Evolutionary conservation across 352 stramenopile genomes (phyloP).

Genomic region (Phytopythium ostracodes): DNA sequence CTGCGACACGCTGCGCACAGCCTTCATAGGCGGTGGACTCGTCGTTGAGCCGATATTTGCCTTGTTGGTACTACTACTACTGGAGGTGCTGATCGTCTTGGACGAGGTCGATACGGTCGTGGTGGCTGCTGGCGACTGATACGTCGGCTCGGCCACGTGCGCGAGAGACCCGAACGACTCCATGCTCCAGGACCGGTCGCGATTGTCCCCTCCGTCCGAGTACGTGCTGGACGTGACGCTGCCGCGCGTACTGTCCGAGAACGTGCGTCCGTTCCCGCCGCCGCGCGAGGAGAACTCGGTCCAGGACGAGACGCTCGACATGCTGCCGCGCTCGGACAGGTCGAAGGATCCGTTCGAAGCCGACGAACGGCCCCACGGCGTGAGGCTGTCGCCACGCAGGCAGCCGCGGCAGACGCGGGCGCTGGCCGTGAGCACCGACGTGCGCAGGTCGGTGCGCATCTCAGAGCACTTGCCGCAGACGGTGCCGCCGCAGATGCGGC

Average conservation of each 20-base stretch:
- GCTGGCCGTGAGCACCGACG: constrained; percentile 27
- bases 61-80: not conserved
- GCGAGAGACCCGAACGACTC: constrained; percentile 5
- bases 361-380: constrained; percentile 8
- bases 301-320: constrained; percentile 25
- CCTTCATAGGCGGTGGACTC: constrained; percentile 4
- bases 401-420: constrained; percentile 71
- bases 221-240: constrained; percentile 33
- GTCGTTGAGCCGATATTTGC: not conserved
- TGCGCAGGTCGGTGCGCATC: constrained; percentile 40
- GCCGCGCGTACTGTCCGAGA: constrained; percentile 7
- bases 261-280: constrained; percentile 5
- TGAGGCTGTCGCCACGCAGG: constrained; percentile 51
- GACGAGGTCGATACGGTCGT: not conserved
- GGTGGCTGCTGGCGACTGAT: too few relatives aligned
- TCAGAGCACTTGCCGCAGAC: constrained; percentile 79
- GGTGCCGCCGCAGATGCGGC: constrained; percentile 61
- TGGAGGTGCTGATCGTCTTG: not conserved
- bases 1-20: constrained; percentile 10
- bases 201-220: constrained; percentile 4
- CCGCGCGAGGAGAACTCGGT: constrained; percentile 7
- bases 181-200: constrained; percentile 9
- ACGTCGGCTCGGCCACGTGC: not conserved
- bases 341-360: constrained; percentile 5
- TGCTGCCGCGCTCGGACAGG: constrained; percentile 16